Evolutionary conservation across 2,329 filamentous ascomycete genomes (phyloP).

Genomic region (Diplocarpon mali): DNA sequence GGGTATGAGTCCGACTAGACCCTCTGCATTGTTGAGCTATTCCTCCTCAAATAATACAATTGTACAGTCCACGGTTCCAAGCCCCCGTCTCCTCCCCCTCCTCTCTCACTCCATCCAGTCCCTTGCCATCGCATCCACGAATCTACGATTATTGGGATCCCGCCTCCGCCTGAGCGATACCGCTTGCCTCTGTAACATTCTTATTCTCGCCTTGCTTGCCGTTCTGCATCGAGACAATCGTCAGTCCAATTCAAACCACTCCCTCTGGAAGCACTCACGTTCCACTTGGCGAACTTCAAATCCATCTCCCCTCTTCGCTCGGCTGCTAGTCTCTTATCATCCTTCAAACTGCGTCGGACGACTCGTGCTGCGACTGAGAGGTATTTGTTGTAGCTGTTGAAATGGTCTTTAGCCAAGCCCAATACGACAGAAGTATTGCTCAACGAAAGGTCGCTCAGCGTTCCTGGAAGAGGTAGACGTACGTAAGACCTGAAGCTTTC

Average conservation of each 20-base stretch:
- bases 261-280: constrained; percentile 50
- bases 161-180: constrained; percentile 26
- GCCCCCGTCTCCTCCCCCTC: constrained; percentile 5
- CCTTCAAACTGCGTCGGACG: constrained; percentile 94
- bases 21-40: constrained; percentile 11
- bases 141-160: constrained; percentile 7
- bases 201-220: constrained; percentile 89
- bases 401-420: constrained; percentile 27
- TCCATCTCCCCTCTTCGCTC: constrained; percentile 89
- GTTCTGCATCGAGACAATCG: constrained; percentile 47
- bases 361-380: constrained; percentile 88
- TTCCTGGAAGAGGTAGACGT: constrained; percentile 11
- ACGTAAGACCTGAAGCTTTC: constrained; percentile 88
- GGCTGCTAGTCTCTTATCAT: constrained; percentile 75
- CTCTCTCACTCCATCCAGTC: not conserved
- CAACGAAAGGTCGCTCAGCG: too few species aligned
- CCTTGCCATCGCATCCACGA: constrained; percentile 1
- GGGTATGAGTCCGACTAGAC: not conserved
- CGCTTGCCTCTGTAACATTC: constrained; percentile 52
- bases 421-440: too few species aligned
- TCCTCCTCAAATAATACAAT: constrained; percentile 21
- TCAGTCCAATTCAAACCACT: not conserved
- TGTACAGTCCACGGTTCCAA: constrained; percentile 18
- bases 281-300: constrained; percentile 86
- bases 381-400: constrained; percentile 96